These are phyloP conservation scores for Leptographium galeiforme DNA, from an alignment of 2,329 filamentous ascomycete species.

Conservation along the genomic window DNA sequence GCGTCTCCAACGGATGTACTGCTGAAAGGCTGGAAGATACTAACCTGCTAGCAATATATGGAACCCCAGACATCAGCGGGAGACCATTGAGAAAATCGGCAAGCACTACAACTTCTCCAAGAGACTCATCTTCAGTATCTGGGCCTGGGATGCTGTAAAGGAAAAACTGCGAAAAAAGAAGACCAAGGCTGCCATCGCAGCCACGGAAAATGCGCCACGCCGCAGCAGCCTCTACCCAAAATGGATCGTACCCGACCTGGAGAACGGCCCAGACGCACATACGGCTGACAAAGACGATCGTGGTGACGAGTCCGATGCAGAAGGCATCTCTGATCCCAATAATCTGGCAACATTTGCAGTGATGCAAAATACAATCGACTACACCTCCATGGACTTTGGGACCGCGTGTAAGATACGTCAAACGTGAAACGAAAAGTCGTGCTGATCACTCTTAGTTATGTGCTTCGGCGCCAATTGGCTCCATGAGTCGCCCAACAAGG, in stretches of 20 bases:
- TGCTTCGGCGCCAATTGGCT: conserved; percentile 61
- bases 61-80: conserved; percentile 47
- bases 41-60: conserved; percentile 47
- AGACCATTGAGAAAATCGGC: conserved; percentile 40
- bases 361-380: conserved; percentile 61
- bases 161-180: not conserved
- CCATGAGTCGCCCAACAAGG: conserved; percentile 20
- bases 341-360: conserved; percentile 32
- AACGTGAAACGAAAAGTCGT: too few species aligned
- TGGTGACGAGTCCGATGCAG: too few species aligned
- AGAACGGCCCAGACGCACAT: not conserved
- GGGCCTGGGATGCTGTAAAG: conserved; percentile 29
- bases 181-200: not conserved
- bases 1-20: not conserved
- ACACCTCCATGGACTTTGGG: conserved; percentile 59
- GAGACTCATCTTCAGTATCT: conserved; percentile 45
- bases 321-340: not conserved
- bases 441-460: conserved; percentile 33
- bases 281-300: not conserved
- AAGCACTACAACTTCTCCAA: conserved; percentile 55
- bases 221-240: not conserved
- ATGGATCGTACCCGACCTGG: not conserved
- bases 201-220: too few species aligned
- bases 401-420: conserved; percentile 42
- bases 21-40: too few species aligned